These are phyloP conservation scores for Lactarius quietus DNA, from an alignment of 768 basidiomycete genomes.

Conservation along the genomic window DNA sequence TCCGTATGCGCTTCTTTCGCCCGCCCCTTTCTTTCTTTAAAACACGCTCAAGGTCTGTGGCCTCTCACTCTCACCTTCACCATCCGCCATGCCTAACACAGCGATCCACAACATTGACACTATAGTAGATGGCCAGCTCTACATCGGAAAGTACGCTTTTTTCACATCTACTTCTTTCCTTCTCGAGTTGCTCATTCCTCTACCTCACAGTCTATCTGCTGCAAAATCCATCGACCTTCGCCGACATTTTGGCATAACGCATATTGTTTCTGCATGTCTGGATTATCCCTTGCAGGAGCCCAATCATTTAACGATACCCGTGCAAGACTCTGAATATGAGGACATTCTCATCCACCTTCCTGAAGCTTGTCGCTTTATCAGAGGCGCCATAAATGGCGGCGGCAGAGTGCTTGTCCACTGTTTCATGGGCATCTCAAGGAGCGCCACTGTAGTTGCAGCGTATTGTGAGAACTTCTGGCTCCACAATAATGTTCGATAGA, in stretches of 20 bases:
- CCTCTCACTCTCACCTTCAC: not conserved
- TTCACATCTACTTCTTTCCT: not conserved
- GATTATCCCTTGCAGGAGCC: constrained; percentile 59
- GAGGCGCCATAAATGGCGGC: constrained; percentile 47
- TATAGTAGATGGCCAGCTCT: constrained; percentile 24
- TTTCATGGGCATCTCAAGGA: constrained; percentile 69
- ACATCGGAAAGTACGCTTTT: constrained; percentile 26
- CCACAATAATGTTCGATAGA: not conserved
- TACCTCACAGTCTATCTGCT: constrained; percentile 18
- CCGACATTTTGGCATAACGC: constrained; percentile 69
- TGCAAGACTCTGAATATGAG: constrained; percentile 48
- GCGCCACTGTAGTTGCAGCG: constrained; percentile 68
- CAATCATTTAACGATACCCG: constrained; percentile 63
- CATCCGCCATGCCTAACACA: constrained; percentile 16
- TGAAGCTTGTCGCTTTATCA: constrained; percentile 56
- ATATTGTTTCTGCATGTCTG: constrained; percentile 72
- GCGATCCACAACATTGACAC: constrained; percentile 21
- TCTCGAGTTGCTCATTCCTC: not conserved
- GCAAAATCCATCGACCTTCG: constrained; percentile 22
- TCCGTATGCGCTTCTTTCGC: not conserved
- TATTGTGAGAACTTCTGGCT: constrained; percentile 51
- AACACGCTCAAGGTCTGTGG: not conserved
- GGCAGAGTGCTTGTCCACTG: constrained; percentile 70
- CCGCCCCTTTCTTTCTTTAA: constrained; percentile 1
- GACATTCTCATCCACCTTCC: constrained; percentile 66